Evolutionary conservation across 768 basidiomycete genomes (phyloP).

Genomic region (Sutorius australiensis): DNA sequence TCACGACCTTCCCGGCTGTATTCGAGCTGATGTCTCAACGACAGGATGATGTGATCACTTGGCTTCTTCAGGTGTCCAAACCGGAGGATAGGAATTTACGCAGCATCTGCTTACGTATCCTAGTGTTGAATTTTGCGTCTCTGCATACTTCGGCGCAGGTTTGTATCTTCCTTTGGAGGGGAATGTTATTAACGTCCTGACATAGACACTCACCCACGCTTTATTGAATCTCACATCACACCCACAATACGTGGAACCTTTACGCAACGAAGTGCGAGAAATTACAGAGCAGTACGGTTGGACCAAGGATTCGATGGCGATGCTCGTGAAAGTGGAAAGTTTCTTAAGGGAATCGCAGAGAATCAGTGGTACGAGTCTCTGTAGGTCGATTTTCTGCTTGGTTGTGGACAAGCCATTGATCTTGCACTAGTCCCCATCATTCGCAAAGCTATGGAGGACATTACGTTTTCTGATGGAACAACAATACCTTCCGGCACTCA

Average conservation of each 20-base stretch:
- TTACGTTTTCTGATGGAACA: constrained; percentile 35
- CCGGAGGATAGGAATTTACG: constrained; percentile 27
- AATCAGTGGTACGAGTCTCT: constrained; percentile 30
- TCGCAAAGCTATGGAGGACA: constrained; percentile 33
- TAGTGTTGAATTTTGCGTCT: constrained; percentile 37
- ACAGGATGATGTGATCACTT: constrained; percentile 39
- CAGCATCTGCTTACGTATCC: constrained; percentile 31
- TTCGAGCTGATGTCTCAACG: constrained; percentile 3
- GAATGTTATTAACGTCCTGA: constrained; percentile 2
- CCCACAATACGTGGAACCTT: constrained; percentile 36
- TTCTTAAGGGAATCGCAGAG: constrained; percentile 43
- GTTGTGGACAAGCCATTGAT: constrained; percentile 1
- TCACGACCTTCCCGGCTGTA: neutral
- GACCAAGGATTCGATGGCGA: constrained; percentile 31
- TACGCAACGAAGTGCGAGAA: constrained; percentile 39
- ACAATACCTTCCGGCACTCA: constrained; percentile 38
- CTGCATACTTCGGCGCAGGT: constrained; percentile 36
- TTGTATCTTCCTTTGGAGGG: neutral
- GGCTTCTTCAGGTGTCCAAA: constrained; percentile 37
- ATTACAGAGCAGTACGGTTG: constrained; percentile 32
- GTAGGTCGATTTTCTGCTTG: constrained; percentile 19
- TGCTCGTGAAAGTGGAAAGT: constrained; percentile 39
- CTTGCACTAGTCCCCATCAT: constrained; percentile 26
- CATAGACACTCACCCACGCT: constrained; percentile 35
- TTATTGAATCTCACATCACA: constrained; percentile 39